Evolutionary conservation across 371 early-diverging fungal species (phyloP), one percentile per base, ranked within the genome.

Genomic region (Sporodiniella umbellata): DNA sequence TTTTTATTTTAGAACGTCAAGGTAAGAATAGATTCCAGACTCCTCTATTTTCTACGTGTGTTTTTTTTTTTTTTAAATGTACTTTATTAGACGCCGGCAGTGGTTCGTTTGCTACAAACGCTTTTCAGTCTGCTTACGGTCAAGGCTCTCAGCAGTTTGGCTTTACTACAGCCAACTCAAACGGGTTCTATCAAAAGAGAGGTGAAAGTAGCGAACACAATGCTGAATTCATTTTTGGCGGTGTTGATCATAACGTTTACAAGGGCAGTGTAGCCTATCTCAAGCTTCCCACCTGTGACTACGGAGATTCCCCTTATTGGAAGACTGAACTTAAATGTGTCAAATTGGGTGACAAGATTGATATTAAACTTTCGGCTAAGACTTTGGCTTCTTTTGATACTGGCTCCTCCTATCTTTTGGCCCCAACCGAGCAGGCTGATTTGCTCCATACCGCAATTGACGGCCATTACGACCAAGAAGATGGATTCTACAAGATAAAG

Each of bases 181-280:
- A 30, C 26, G 67, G 73, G 5, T 68, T 69, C 42, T 64, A 62
- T 37, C 53, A 56, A 40, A 74, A 74, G 51, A 52, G 42, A 74
- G 63, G 45, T 54, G 62, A 30, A 50, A 56, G n/a, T 35, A 46
- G 63, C 40, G 51, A 33, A 15, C 48, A 62, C 23, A 58, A 70
- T 2, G 75, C 54, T 22, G 62, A 70, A 38, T 74, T 74, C 35
- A 68, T 74, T 24, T 63, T 74, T 48, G 75, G 75, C 30, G 75
- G 75, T 35, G 45, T 75, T 38, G 75, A 75, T 39, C 75, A 70
- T 42, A 45, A 54, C 11, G 55, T 70, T 4, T 75, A 70, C 51
- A 64, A 75, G 22, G 75, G 75, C 45, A 45, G 60, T 18, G 53
- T 75, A 48, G 66, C 72, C 12, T 75, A 67, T 26, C 42, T 75